A percentile compares a stretch with the other conserved stretches of the same genome.
phyloP scores from a whole-genome alignment of 1,139 yeast genomes.

The Meyerozyma elateridarum region DNA sequence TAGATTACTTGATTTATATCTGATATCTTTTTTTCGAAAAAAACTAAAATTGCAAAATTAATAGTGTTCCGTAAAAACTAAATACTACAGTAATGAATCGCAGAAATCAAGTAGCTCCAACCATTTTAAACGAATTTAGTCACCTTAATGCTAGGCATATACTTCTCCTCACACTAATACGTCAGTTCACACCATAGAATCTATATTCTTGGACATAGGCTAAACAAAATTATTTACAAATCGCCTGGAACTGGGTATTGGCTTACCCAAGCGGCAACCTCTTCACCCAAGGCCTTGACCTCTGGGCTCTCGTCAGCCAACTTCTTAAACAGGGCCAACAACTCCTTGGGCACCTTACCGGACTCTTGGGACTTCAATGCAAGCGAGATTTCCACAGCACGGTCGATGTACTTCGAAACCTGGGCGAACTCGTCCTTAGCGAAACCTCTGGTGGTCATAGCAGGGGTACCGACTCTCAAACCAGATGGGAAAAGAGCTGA shows the following conservation, averaged over 20 bases:
- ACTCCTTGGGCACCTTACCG: slow-evolving; percentile 59
- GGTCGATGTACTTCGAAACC: slow-evolving; percentile 80
- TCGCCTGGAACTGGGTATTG: slow-evolving; percentile 81
- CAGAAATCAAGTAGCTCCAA: too few species aligned
- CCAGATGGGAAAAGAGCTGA: slow-evolving; percentile 98
- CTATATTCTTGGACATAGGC: too few species aligned
- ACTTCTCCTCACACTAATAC: too few species aligned
- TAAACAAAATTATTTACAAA: slow-evolving; percentile 17
- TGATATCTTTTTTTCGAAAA: too few species aligned
- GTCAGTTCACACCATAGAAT: too few species aligned
- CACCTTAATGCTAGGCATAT: too few species aligned
- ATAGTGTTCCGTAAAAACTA: too few species aligned
- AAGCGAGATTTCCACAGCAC: slow-evolving; percentile 65
- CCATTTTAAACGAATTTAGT: too few species aligned
- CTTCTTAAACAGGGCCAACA: slow-evolving; percentile 58
- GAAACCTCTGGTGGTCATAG: slow-evolving; percentile 97
- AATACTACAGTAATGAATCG: too few species aligned
- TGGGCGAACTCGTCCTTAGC: slow-evolving; percentile 79
- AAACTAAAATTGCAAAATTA: too few species aligned
- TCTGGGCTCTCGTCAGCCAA: slow-evolving; percentile 56
- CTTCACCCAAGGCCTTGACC: slow-evolving; percentile 55
- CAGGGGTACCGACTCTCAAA: slow-evolving; percentile 97
- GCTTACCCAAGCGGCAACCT: slow-evolving; percentile 64
- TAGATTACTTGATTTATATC: not conserved
- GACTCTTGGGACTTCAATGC: slow-evolving; percentile 56